Conservation (phyloP, 192 early-diverging fungal genomes). For the Ambispora gerdemannii region DNA sequence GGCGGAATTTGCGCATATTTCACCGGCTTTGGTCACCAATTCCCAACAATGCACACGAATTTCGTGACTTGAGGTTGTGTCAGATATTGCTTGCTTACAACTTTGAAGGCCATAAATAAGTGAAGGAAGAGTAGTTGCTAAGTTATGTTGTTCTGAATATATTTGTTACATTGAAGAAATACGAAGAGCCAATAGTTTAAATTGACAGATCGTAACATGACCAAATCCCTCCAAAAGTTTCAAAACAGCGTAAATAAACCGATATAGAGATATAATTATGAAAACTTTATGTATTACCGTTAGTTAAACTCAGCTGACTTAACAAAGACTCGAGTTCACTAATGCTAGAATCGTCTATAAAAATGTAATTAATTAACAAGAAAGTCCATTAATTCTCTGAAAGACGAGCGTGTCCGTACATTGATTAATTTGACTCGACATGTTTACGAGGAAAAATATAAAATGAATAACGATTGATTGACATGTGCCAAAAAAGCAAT, state of each 20-base stretch:
- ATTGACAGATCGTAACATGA: no score
- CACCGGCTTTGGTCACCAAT: conserved; percentile 32
- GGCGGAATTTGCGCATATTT: conserved; percentile 39
- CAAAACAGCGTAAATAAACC: not conserved
- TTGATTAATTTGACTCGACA: not conserved
- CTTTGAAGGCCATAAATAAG: conserved; percentile 17
- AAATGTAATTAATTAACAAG: not conserved
- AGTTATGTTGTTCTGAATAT: not conserved
- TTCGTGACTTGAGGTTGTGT: not conserved
- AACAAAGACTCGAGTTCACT: not conserved
- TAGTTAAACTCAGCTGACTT: not conserved
- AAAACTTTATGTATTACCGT: conserved; percentile 1
- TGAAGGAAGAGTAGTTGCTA: conserved; percentile 1
- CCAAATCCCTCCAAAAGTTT: not conserved
- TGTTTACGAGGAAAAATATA: not conserved
- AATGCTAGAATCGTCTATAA: not conserved
- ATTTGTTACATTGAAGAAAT: no score
- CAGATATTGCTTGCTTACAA: conserved; percentile 7
- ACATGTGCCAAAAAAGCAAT: not conserved
- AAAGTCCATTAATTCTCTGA: no score
- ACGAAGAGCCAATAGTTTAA: no score
- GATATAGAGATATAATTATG: not conserved
- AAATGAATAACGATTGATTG: not conserved
- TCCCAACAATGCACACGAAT: conserved; percentile 29
- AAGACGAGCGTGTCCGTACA: not conserved